These are phyloP conservation scores for Ceratocystis diversiconidia DNA, from an alignment of 2,329 filamentous ascomycete genomes.

Conservation along the genomic window DNA sequence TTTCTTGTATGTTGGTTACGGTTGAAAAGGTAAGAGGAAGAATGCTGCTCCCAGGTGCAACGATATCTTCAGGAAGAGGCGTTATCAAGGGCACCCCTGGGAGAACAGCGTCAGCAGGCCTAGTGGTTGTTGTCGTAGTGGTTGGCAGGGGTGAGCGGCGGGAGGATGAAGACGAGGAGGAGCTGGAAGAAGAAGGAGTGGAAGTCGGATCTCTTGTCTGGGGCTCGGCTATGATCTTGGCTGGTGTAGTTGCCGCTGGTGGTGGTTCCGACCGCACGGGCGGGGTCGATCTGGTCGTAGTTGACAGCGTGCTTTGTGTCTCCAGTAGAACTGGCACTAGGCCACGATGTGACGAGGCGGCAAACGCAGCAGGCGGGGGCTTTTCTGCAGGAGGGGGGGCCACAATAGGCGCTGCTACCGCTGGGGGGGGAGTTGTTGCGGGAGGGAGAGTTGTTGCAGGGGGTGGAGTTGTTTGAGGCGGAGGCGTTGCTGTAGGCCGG, in stretches of 20 bases:
- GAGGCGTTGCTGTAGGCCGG: neutral
- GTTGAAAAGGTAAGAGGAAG: conserved; percentile 11
- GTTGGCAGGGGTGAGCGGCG: neutral
- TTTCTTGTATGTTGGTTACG: conserved; percentile 13
- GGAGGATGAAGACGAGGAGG: neutral
- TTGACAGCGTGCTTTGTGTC: conserved; percentile 2
- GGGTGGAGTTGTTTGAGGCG: neutral
- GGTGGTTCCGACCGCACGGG: neutral
- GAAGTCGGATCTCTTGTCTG: neutral
- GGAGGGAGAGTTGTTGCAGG: neutral
- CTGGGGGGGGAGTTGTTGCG: neutral
- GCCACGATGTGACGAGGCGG: neutral
- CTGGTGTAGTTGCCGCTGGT: neutral
- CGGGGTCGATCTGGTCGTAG: neutral
- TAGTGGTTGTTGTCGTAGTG: neutral
- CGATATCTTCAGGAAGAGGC: conserved; percentile 8
- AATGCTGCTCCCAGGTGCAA: neutral
- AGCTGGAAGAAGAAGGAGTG: neutral
- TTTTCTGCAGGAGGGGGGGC: neutral
- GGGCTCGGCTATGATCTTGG: neutral
- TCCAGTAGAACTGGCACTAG: neutral
- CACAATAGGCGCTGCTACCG: neutral
- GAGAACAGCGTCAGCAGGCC: neutral
- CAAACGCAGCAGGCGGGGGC: neutral
- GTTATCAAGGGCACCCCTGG: neutral